Evolutionary conservation across 2,329 filamentous ascomycete species (phyloP), one percentile per base, ranked within the genome.

Genomic region (Diaporthe aspalathi): DNA sequence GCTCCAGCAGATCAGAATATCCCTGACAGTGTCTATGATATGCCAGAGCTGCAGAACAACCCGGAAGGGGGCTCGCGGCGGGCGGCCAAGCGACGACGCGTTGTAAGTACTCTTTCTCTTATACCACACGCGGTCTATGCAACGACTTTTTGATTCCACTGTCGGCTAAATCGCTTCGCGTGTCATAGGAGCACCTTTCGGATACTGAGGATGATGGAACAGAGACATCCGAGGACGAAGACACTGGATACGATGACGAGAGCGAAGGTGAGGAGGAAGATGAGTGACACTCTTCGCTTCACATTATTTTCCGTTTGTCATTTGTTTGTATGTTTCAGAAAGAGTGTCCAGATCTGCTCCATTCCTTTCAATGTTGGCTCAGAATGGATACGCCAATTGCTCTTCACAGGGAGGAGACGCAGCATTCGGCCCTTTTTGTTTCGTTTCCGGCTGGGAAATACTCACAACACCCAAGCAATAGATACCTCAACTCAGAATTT

Each of bases 1-100:
- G 83, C 80, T 5, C 82, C 83, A 0, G 81, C 76, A 68, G 77
- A 76, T 45, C 76, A 82, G 3, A 79, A 81, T 8, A 73, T 86
- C 16, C 84, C 85, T 0, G 79, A 79, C 1, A 72, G 72, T 8
- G 77, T 84, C 1, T 86, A 83, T 73, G 80, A 82, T 20, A 77
- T 86, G 77, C 71, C 77, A 9, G 83, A 85, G 74, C 73, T 86
- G 40, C 81, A 79, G 72, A 84, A 84, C 56, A 74, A 75, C 35
- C 71, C 73, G 17, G 43, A 63, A 9, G 43, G 60, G 1, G 60
- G 60, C 24, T 49, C 60, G 29, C 43, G 43, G 22, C 57, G 60
- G 27, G 43, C 60, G n/a, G 8, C 43, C n/a, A 63, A 63, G 43
- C 60, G 60, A 12, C 20, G 60, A 20, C 60, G 60, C 60, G 5